Percentiles rank a stretch among this genome's conserved stretches.
phyloP scores from a whole-genome alignment of 2,329 filamentous ascomycete species.

The Botryotinia convoluta region DNA sequence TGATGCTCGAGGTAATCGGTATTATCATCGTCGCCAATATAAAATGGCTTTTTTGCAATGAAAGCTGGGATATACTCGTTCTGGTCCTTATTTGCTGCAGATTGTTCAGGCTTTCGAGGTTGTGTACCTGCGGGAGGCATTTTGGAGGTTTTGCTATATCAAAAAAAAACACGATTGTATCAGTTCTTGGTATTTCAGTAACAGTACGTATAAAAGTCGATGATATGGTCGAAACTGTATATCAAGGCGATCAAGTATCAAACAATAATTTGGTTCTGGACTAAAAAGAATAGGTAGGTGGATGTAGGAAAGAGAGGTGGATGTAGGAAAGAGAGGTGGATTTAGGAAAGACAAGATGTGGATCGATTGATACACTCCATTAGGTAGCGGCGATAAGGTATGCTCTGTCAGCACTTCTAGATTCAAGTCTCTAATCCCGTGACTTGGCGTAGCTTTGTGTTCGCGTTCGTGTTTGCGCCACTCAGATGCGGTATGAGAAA shows the following conservation, averaged over 20 bases:
- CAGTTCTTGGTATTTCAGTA: neutral
- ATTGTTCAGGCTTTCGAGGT: constrained; percentile 37
- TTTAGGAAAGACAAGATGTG: neutral
- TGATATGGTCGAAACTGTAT: neutral
- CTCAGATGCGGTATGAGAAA: neutral
- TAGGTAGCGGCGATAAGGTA: neutral
- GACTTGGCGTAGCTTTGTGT: neutral
- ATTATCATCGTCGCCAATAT: constrained; percentile 74
- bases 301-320: neutral
- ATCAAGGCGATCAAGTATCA: neutral
- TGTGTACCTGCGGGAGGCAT: constrained; percentile 43
- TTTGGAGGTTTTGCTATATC: constrained; percentile 17
- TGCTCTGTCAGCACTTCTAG: neutral
- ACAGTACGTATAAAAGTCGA: neutral
- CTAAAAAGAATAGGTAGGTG: neutral
- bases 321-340: neutral
- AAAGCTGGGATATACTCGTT: constrained; percentile 98
- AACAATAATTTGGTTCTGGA: neutral
- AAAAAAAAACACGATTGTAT: neutral
- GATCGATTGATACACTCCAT: neutral
- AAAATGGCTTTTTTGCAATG: constrained; percentile 98
- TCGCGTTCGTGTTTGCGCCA: constrained; percentile 13
- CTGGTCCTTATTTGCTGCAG: constrained; percentile 71
- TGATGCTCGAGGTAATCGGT: constrained; percentile 96
- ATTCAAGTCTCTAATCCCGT: neutral